phyloP scores from a whole-genome alignment of 306 rosid species.

The Inga oerstediana region DNA sequence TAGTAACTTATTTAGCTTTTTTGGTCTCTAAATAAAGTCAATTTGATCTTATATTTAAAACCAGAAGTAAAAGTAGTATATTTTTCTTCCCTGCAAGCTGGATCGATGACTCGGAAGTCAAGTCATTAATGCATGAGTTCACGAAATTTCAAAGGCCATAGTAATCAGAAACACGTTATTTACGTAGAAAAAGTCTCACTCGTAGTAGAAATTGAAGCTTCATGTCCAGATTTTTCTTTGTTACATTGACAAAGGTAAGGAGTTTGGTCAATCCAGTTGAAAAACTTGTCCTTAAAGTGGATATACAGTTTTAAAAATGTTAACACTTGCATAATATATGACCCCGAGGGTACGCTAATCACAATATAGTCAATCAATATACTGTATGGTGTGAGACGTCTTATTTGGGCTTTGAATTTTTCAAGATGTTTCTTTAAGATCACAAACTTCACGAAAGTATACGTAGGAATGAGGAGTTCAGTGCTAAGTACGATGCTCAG shows the following conservation, averaged over 20 bases:
- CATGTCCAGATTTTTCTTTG: not conserved
- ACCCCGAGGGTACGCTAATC: not conserved
- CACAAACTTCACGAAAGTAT: not conserved
- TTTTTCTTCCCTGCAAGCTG: not conserved
- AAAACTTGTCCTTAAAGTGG: not conserved
- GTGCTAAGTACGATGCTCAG: no score
- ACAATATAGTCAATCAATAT: not conserved
- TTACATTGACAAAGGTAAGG: not conserved
- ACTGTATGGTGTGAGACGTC: not conserved
- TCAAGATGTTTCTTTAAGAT: not conserved
- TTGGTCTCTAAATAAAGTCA: no score
- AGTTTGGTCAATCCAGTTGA: not conserved
- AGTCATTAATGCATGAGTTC: not conserved
- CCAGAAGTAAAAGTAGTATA: no score
- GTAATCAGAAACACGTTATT: not conserved
- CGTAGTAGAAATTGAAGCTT: not conserved
- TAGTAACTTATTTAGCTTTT: no score
- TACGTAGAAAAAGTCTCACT: not conserved
- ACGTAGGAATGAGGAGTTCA: no score
- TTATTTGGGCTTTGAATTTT: not conserved
- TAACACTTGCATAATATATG: not conserved
- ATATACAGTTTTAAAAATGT: not conserved
- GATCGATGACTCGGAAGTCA: not conserved
- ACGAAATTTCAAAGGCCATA: not conserved
- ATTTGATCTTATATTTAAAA: no score